Percentiles rank a stretch among this genome's conserved stretches.
Evolutionary conservation across 2,329 filamentous ascomycete genomes (phyloP).

Genomic region (Chrysoporthe austroafricana): DNA sequence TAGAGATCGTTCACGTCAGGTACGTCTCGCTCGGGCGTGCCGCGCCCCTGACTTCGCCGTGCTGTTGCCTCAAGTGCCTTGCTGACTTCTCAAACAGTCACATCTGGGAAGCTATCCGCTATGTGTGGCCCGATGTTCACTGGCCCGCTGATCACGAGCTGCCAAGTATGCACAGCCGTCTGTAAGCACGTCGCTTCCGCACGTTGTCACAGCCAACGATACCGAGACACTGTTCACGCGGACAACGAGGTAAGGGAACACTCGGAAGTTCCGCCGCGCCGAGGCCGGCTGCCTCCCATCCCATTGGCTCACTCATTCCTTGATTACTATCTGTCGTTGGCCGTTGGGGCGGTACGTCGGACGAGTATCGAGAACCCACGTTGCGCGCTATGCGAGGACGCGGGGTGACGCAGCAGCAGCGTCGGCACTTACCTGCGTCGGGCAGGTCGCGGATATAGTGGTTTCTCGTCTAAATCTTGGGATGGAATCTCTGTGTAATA

Average conservation of each 20-base stretch:
- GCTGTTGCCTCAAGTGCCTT: constrained; percentile 31
- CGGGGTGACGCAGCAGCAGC: constrained; percentile 27
- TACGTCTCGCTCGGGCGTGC: constrained; percentile 55
- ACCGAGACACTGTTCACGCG: constrained; percentile 28
- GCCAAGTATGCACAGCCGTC: constrained; percentile 74
- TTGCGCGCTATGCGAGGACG: constrained; percentile 29
- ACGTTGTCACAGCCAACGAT: constrained; percentile 16
- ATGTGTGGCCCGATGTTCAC: constrained; percentile 87
- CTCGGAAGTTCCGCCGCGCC: constrained; percentile 11
- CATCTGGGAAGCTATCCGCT: constrained; percentile 90
- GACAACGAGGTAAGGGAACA: constrained; percentile 7
- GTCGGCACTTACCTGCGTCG: constrained; percentile 26
- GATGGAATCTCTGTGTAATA: constrained; percentile 28
- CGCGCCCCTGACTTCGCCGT: constrained; percentile 39
- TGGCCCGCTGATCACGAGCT: constrained; percentile 74
- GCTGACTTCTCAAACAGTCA: constrained; percentile 56
- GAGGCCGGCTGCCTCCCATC: constrained; percentile 3
- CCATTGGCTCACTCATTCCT: constrained; percentile 13
- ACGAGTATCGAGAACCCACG: constrained; percentile 28
- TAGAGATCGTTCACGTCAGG: constrained; percentile 89
- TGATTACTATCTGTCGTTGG: constrained; percentile 16
- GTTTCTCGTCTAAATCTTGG: constrained; percentile 30
- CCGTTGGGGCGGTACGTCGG: constrained; percentile 17
- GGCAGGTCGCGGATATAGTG: constrained; percentile 30
- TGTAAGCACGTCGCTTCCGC: constrained; percentile 53